These are phyloP conservation scores for Ascochyta pisi DNA, from an alignment of 2,329 filamentous ascomycete genomes.

Conservation along the genomic window DNA sequence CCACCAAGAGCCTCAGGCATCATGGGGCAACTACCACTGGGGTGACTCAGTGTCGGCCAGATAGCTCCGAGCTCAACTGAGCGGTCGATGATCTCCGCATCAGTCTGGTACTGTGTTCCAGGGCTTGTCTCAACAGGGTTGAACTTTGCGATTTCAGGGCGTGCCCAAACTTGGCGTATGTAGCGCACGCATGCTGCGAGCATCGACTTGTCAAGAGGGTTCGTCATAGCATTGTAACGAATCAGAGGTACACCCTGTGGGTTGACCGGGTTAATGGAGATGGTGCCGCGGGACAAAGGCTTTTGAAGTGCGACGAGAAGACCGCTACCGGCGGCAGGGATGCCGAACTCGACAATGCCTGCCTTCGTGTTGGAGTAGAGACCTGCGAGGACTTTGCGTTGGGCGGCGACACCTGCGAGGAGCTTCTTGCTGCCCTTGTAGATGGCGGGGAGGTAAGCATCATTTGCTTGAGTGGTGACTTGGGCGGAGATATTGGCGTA, in stretches of 20 bases:
- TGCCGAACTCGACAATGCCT: slow-evolving; percentile 34
- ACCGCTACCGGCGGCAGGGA: slow-evolving; percentile 45
- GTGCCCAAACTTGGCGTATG: slow-evolving; percentile 42
- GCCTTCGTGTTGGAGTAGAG: slow-evolving; percentile 32
- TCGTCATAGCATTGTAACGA: slow-evolving; percentile 39
- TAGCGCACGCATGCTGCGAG: slow-evolving; percentile 47
- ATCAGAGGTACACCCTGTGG: slow-evolving; percentile 37
- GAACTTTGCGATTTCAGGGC: slow-evolving; percentile 34
- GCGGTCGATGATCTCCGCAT: slow-evolving; percentile 35
- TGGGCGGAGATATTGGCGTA: slow-evolving; percentile 26
- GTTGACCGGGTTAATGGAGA: slow-evolving; percentile 34
- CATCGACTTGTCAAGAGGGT: slow-evolving; percentile 39
- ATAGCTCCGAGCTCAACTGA: slow-evolving; percentile 24
- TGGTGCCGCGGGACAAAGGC: slow-evolving; percentile 50
- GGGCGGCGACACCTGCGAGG: slow-evolving; percentile 31
- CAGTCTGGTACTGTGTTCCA: slow-evolving; percentile 35
- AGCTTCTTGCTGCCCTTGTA: slow-evolving; percentile 37
- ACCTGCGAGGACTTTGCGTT: slow-evolving; percentile 38
- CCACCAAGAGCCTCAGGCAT: slow-evolving; percentile 42
- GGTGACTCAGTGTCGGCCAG: slow-evolving; percentile 35
- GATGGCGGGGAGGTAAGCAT: slow-evolving; percentile 30
- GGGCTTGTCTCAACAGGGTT: slow-evolving; percentile 32
- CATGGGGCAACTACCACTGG: slow-evolving; percentile 42
- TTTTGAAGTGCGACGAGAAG: slow-evolving; percentile 43
- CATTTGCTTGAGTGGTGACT: slow-evolving; percentile 17